A percentile compares a stretch with the other conserved stretches of the same genome.
These are phyloP conservation scores for Poa annua DNA, from an alignment of 176 grass and related monocot species.

Conservation along the genomic window DNA sequence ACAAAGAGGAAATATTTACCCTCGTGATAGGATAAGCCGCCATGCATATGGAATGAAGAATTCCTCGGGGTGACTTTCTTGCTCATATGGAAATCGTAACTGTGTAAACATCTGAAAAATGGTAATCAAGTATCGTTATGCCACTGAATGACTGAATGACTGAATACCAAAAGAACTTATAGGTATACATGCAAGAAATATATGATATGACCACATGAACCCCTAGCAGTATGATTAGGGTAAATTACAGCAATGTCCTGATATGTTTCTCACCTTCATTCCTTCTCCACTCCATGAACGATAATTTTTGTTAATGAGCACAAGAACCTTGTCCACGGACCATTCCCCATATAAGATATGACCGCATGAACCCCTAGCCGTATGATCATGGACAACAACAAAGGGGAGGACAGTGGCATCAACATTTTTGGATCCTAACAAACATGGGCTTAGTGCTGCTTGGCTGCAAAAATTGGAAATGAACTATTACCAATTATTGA, in stretches of 20 bases:
- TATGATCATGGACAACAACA: too few species aligned
- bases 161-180: slow-evolving; percentile 33
- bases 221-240: background rate
- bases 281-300: slow-evolving; percentile 96
- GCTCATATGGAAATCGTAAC: slow-evolving; percentile 95
- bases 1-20: slow-evolving; percentile 59
- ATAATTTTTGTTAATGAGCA: slow-evolving; percentile 84
- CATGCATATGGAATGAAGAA: slow-evolving; percentile 99
- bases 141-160: slow-evolving; percentile 25
- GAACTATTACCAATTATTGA: too few species aligned
- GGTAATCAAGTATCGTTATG: slow-evolving; percentile 34
- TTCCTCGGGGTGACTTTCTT: slow-evolving; percentile 98
- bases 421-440: too few species aligned
- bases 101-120: slow-evolving; percentile 97
- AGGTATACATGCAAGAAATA: background rate
- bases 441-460: too few species aligned
- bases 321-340: slow-evolving; percentile 97
- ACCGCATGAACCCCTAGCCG: too few species aligned
- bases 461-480: too few species aligned
- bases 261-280: slow-evolving; percentile 76
- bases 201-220: background rate
- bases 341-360: slow-evolving; percentile 69
- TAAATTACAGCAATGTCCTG: background rate
- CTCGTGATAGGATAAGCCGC: slow-evolving; percentile 80
- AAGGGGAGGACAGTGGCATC: too few species aligned